These are phyloP conservation scores for Pichia deserticola DNA, from an alignment of 805 yeast genomes.

Conservation along the genomic window DNA sequence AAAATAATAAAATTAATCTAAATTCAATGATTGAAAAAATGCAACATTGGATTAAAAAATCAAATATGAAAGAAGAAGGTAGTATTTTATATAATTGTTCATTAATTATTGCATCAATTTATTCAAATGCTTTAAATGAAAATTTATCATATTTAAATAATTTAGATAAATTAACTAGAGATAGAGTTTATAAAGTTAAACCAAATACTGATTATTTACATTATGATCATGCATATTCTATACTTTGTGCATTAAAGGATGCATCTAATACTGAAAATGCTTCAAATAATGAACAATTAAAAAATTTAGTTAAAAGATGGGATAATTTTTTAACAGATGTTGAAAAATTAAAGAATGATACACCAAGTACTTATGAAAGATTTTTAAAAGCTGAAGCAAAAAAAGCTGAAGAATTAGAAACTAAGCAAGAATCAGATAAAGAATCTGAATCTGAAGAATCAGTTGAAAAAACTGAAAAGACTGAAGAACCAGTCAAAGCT, in stretches of 20 bases:
- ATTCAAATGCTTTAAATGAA: neutral
- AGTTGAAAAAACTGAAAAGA: neutral
- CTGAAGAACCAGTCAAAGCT: neutral
- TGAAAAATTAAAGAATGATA: constrained; percentile 1
- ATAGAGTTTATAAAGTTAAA: constrained; percentile 2
- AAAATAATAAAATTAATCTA: constrained; percentile 1
- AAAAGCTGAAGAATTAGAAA: neutral
- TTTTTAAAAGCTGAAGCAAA: neutral
- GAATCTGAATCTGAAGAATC: neutral
- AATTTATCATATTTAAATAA: neutral
- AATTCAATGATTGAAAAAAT: constrained; percentile 14
- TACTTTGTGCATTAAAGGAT: constrained; percentile 9
- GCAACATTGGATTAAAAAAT: constrained; percentile 11
- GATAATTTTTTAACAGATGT: constrained; percentile 2
- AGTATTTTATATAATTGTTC: constrained; percentile 5
- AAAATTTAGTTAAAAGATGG: constrained; percentile 5
- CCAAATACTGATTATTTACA: constrained; percentile 5
- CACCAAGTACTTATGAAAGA: constrained; percentile 3
- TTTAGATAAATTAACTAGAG: constrained; percentile 3
- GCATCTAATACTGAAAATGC: constrained; percentile 3
- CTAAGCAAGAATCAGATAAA: neutral
- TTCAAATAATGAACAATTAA: neutral
- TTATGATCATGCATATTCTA: constrained; percentile 11
- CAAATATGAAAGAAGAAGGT: constrained; percentile 2
- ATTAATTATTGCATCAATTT: constrained; percentile 2